A percentile compares a stretch with the other conserved stretches of the same genome.
These are phyloP conservation scores for Balakata baccata DNA, from an alignment of 345 rosid genomes.

Conservation along the genomic window DNA sequence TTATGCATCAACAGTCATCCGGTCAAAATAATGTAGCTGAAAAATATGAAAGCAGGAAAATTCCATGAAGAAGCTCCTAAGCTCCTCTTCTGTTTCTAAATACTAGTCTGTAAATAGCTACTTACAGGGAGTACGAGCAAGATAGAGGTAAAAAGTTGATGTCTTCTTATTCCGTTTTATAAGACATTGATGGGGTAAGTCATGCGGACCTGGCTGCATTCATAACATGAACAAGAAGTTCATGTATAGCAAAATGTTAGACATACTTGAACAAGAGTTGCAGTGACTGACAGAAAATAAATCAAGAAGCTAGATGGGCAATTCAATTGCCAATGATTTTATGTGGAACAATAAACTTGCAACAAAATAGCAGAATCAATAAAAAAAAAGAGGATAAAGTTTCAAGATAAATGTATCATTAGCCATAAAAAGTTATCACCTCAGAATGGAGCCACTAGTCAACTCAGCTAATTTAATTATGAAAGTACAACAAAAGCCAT, in stretches of 20 bases:
- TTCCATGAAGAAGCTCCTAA: not conserved
- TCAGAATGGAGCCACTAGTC: not conserved
- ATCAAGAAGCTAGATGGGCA: not conserved
- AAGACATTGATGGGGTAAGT: slow-evolving; percentile 64
- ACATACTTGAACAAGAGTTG: not conserved
- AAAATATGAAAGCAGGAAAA: not conserved
- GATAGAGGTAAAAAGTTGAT: slow-evolving; percentile 70
- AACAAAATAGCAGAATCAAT: not conserved
- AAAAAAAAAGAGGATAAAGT: not conserved
- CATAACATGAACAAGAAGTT: slow-evolving; percentile 6
- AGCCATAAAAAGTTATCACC: not conserved
- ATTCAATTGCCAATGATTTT: not conserved
- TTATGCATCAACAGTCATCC: not conserved
- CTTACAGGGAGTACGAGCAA: slow-evolving; percentile 74
- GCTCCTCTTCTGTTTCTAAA: not conserved
- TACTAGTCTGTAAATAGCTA: slow-evolving; percentile 6
- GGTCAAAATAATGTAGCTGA: slow-evolving; percentile 13
- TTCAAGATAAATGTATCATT: not conserved
- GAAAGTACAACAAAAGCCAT: not conserved
- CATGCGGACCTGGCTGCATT: slow-evolving; percentile 79
- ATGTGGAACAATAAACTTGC: not conserved
- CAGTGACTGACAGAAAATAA: not conserved
- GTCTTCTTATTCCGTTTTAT: slow-evolving; percentile 71
- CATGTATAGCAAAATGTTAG: slow-evolving; percentile 11
- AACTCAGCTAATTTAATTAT: not conserved